Base-by-base conservation (phyloP, 2,329 filamentous ascomycete genomes). In the Exophiala calicioides region DNA sequence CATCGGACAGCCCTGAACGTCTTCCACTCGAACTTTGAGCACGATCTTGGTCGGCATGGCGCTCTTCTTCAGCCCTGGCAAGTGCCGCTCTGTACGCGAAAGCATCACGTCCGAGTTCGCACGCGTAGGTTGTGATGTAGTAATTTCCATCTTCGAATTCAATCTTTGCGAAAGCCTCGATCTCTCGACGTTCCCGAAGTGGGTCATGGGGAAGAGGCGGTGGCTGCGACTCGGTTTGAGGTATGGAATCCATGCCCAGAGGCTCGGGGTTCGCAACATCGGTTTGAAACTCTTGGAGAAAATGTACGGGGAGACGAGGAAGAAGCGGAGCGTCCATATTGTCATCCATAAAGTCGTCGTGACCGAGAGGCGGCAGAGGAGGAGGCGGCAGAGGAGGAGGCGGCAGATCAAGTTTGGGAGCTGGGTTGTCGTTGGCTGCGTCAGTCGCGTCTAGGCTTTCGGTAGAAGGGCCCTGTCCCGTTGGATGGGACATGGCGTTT, bases 91-190 rank as follows among this genome's bases (percentile, higher is more conserved):
- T 67, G 19, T 71, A 72, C 5, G 75, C 75, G 50, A 73, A 70
- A 36, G 79, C 71, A 64, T 84, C 80, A 61, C 81, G 77, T 31
- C 80, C 80, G n/a, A 85, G 68, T 39, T 80, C 75, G 46, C 84
- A 77, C 21, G 78, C 76, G 57, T 79, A 79, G 4, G 79, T 83
- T 53, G 78, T 81, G 67, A 83, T 78, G 60, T 82, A 83, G 61
- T 81, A 84, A 59, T 81, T 79, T 42, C 81, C 80, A 65, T 85
- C 81, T 40, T 78, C 73, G 61, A 85, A 84, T 58, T 79, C 76
- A 35, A 85, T 70, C 61, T 82, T 81, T 30, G 81, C 81, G 64
- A 80, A 84, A 24, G 80, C 81, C 54, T 78, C 74, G 50, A 81
- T 77, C 39, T 59, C 55, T 34, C 53, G 41, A 26, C 52, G 50